A percentile compares a stretch with the other conserved stretches of the same genome.
Evolutionary conservation across 164 flowering plant species (phyloP).

Genomic region (Malania oleifera): DNA sequence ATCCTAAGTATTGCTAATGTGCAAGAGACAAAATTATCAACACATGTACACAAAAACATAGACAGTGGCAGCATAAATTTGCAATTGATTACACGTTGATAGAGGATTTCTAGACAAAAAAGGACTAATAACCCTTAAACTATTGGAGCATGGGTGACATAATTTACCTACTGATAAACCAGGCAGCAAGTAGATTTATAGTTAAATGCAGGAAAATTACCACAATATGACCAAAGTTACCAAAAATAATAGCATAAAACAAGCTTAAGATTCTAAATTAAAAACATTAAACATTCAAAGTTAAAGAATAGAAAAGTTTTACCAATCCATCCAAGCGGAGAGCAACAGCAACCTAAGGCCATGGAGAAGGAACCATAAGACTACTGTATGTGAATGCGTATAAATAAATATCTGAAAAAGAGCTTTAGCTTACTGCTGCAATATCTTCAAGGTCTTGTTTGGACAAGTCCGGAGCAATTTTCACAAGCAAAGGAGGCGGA

Average conservation of each 20-base stretch:
- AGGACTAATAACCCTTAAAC: too few species aligned
- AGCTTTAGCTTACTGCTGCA: constrained; percentile 64
- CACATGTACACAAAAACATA: too few species aligned
- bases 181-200: background rate
- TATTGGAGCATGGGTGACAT: too few species aligned
- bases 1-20: too few species aligned
- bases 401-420: background rate
- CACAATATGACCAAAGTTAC: background rate
- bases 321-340: constrained; percentile 97
- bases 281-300: background rate
- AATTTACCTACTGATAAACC: too few species aligned
- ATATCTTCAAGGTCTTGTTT: constrained; percentile 96
- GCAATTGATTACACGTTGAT: too few species aligned
- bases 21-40: too few species aligned
- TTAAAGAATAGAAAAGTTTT: constrained; percentile 13
- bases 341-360: constrained; percentile 83
- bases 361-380: constrained; percentile 15
- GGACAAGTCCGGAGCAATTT: constrained; percentile 94
- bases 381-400: background rate
- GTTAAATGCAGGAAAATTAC: background rate
- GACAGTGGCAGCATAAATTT: too few species aligned
- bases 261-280: background rate
- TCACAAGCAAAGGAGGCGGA: constrained; percentile 96
- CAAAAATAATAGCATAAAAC: constrained; percentile 2
- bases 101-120: too few species aligned